A percentile compares a stretch with the other conserved stretches of the same genome.
phyloP scores from a whole-genome alignment of 192 early-diverging fungal species.

The Umbelopsis isabellina region DNA sequence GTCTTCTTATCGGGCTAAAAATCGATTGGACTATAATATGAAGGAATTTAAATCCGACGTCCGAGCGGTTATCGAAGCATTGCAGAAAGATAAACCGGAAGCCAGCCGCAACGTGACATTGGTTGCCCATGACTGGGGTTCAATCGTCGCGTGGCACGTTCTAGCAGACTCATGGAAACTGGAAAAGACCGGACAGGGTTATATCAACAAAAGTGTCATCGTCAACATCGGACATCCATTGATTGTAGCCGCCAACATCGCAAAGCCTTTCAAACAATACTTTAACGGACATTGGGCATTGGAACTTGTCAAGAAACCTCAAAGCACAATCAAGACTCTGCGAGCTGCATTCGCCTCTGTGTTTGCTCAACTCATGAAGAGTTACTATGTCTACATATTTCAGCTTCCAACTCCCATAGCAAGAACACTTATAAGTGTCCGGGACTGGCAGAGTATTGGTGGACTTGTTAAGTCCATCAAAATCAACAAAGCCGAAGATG shows the following conservation, averaged over 20 bases:
- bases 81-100: conserved; percentile 1
- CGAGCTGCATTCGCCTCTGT: not conserved
- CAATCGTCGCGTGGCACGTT: conserved; percentile 12
- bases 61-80: conserved; percentile 10
- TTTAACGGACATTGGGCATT: not conserved
- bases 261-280: not conserved
- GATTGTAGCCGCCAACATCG: not conserved
- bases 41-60: conserved; percentile 15
- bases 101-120: conserved; percentile 1
- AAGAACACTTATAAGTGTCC: not conserved
- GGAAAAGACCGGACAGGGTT: conserved; percentile 11
- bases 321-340: not conserved
- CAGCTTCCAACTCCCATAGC: conserved; percentile 14
- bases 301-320: not conserved
- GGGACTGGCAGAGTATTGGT: not conserved
- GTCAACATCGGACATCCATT: conserved; percentile 13
- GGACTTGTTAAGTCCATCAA: not conserved
- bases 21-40: not conserved
- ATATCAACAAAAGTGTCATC: conserved; percentile 17
- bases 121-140: conserved; percentile 25
- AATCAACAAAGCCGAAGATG: not conserved
- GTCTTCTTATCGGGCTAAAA: not conserved
- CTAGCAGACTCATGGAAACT: conserved; percentile 10
- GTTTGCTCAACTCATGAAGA: not conserved
- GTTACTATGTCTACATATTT: conserved; percentile 24